Base-by-base conservation (phyloP, 1,284 basidiomycete species). In the Sporisorium graminicola region DNA sequence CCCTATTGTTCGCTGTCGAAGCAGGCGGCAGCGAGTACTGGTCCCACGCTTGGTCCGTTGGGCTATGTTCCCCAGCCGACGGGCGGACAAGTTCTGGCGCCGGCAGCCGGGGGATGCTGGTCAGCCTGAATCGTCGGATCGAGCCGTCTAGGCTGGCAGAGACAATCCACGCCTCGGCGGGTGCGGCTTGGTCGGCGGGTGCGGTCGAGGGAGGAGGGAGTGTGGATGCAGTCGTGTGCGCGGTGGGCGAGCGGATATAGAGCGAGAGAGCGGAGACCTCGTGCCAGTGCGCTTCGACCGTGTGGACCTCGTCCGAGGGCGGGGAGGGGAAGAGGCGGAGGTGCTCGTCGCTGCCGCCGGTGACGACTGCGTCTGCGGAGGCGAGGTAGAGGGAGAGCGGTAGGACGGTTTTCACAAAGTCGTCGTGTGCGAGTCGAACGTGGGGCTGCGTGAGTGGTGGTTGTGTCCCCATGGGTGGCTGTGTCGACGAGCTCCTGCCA, bases 221-320 rank as follows among this genome's bases (percentile, higher is more conserved):
- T 6, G 31, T 1, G 50, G n/a, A 20, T 22, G 20, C 6, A n/a
- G 18, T 20, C 12, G 42, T 31, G n/a, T 46, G 29, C 3, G 54
- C 14, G 42, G 22, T 6, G 10, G 63, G 59, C 4, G 37, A 22
- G 20, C 67, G 69, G 16, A 58, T 31, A 68, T 73, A 81, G 10
- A 54, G 20, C 12, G 58, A 55, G 13, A 81, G 42, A 1, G 68
- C 52, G 20, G 67, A 70, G 37, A 80, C 51, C 44, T 81, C 78
- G 58, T 82, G 78, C 80, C 80, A 82, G 54, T 82, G 81, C 5
- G 61, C 79, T 44, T 81, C 81, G 4, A 76, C 46, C 24, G 35
- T 29, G 22, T 35, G 22, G n/a, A 46, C 40, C 16, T 53, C 31
- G 46, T 40, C 29, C 2, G 47, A 20, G 37, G 44, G 33, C 6